These are phyloP conservation scores for Chrysoporthe cubensis DNA, from an alignment of 2,329 filamentous ascomycete genomes.

Conservation along the genomic window DNA sequence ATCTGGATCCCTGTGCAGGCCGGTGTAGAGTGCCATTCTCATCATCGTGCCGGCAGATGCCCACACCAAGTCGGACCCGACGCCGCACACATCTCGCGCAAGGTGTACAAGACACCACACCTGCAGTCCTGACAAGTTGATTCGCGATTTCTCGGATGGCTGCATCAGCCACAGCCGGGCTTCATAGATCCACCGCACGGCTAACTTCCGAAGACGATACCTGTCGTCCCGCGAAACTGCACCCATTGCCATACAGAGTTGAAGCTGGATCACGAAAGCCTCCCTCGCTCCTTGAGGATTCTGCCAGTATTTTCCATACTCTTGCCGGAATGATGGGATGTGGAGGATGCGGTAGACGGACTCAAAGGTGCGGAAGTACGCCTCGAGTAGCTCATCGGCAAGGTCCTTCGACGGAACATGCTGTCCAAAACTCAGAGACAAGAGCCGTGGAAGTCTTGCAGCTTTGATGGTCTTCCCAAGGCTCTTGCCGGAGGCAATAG, in stretches of 20 bases:
- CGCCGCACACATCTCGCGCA: constrained; percentile 42
- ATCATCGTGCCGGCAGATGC: constrained; percentile 49
- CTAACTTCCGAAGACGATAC: constrained; percentile 53
- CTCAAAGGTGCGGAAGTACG: constrained; percentile 54
- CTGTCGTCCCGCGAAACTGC: constrained; percentile 52
- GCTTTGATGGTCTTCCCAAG: constrained; percentile 58
- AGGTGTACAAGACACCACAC: constrained; percentile 48
- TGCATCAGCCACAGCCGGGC: constrained; percentile 58
- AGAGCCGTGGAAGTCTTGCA: constrained; percentile 43
- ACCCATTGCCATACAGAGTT: constrained; percentile 62
- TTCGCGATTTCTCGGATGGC: constrained; percentile 55
- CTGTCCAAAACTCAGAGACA: constrained; percentile 50
- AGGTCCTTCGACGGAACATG: constrained; percentile 51
- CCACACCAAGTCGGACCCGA: constrained; percentile 54
- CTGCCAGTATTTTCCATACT: constrained; percentile 55
- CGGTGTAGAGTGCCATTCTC: constrained; percentile 53
- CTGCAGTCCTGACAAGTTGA: constrained; percentile 57
- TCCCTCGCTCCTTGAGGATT: constrained; percentile 47
- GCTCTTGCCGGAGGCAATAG: constrained; percentile 55
- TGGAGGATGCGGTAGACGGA: constrained; percentile 54
- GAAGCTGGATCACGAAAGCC: constrained; percentile 59
- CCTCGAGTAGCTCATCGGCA: constrained; percentile 51
- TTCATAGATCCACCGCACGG: constrained; percentile 61
- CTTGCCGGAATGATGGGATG: constrained; percentile 51
- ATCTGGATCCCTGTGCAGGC: constrained; percentile 53